Base-by-base conservation (phyloP, 106 monocot genomes). In the Hemerocallis citrina region DNA sequence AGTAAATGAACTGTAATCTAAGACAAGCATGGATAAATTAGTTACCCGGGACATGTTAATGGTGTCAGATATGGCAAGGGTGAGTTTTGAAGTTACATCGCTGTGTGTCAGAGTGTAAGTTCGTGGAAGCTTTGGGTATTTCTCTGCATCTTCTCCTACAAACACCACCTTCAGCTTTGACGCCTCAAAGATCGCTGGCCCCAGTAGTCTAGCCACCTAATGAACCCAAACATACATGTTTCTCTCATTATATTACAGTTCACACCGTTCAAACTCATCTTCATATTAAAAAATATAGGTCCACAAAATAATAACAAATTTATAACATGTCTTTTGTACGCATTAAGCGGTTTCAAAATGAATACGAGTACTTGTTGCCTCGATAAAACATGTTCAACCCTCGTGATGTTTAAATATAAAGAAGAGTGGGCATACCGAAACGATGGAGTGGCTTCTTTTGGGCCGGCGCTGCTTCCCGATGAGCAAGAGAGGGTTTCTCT, bases 71-170 rank as follows among this genome's bases (percentile, higher is more conserved):
- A 89, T 57, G 65, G 95, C 86, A 29, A 95, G 89, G 31, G 89
- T 90, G 67, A 95, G 62, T 68, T 74, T 76, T 59, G 95, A 69
- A 15, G 95, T 89, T 61, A 95, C 55, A 55, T 95, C 95, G 73
- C 95, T 95, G 81, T 95, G 95, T 24, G 95, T 95, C 16, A 95
- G 95, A 7, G 95, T 95, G 65, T 95, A 95, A 12, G 95, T 64
- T 57, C 95, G 70, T 1, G 95, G 89, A 11, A 89, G 68, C 43
- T 74, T 74, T 15, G 82, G 83, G 68, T 81, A 75, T 74, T 81
- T 79, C 80, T 73, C 79, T 55, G 85, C 86, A 4, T 68, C 88
- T 33, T 15, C 63, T 3, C 84, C 95, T 9, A 95, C 48, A 63
- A 89, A 86, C 39, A 86, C 46, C 6, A 95, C 95, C 66, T 86